phyloP scores from a whole-genome alignment of 176 grass and related monocot genomes.

The Eleusine indica region DNA sequence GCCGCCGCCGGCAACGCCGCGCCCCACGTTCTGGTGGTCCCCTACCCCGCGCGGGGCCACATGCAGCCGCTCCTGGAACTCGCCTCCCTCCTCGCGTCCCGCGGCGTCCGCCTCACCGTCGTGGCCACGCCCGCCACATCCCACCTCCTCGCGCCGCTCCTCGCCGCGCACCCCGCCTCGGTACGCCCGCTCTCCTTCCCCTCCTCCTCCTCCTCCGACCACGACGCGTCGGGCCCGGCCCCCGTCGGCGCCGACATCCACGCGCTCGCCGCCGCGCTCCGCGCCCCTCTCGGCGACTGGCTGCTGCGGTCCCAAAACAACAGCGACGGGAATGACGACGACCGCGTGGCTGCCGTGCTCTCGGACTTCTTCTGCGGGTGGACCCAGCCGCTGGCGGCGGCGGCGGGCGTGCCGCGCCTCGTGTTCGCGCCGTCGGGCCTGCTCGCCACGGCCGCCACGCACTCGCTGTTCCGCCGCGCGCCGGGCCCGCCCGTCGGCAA shows the following conservation, averaged over 20 bases:
- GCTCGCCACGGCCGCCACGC: slow-evolving; percentile 26
- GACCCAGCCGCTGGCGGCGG: slow-evolving; percentile 47
- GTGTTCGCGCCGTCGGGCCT: slow-evolving; percentile 40
- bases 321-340: not conserved
- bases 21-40: slow-evolving; percentile 55
- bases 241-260: slow-evolving; percentile 44
- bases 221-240: slow-evolving; percentile 6
- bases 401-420: slow-evolving; percentile 42
- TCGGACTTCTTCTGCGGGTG: slow-evolving; percentile 67
- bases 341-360: slow-evolving; percentile 40
- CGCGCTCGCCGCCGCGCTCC: slow-evolving; percentile 24
- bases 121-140: slow-evolving; percentile 46
- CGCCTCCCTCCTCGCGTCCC: slow-evolving; percentile 41
- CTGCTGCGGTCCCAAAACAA: not conserved
- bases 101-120: slow-evolving; percentile 50
- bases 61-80: slow-evolving; percentile 62
- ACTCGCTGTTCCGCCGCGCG: slow-evolving; percentile 47
- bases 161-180: slow-evolving; percentile 37
- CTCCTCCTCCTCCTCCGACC: not conserved
- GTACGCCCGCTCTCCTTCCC: slow-evolving; percentile 56
- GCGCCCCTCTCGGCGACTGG: slow-evolving; percentile 25
- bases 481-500: not conserved
- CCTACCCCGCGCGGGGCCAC: slow-evolving; percentile 69
- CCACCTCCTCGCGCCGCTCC: slow-evolving; percentile 52
- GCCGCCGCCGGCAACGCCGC: not conserved